Evolutionary conservation across 108 stramenopile species (phyloP), one percentile per base, ranked within the genome.

Genomic region (Poteriospumella lacustris): DNA sequence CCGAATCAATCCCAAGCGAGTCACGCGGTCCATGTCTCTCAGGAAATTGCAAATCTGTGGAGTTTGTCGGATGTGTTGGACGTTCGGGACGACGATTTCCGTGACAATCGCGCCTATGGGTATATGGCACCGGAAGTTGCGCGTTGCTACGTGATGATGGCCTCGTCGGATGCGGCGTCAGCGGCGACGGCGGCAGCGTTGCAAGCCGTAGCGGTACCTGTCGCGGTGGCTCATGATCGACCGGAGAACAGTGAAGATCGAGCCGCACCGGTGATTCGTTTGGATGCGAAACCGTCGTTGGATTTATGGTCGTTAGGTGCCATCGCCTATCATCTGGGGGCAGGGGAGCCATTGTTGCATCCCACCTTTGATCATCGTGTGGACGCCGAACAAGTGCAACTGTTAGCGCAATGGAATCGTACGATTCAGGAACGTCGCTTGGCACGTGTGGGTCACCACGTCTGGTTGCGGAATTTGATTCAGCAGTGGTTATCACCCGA

Each of bases 221-320:
- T n/a, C n/a, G n/a, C n/a, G n/a, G n/a, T n/a, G n/a, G n/a, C n/a
- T n/a, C n/a, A n/a, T n/a, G n/a, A n/a, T n/a, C n/a, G n/a, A n/a
- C n/a, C n/a, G n/a, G n/a, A n/a, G n/a, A n/a, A n/a, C n/a, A n/a
- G n/a, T n/a, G n/a, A n/a, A n/a, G n/a, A n/a, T n/a, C n/a, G n/a
- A n/a, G n/a, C n/a, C n/a, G n/a, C n/a, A n/a, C n/a, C n/a, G n/a
- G 9, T 19, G 19, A 15, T 19, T 52, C 15, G 47, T 52, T 52
- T 52, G 19, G 47, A 15, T 9, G 60, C 60, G 28, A 33, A 64
- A 5, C 9, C 31, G 3, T 12, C 12, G 5, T 34, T 64, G 15
- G 60, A 64, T 64, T 5, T 64, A 33, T 64, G 60, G 60, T 64
- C 60, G 5, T 12, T 64, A 34, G 60, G 60, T 64, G 24, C 3